Percentiles rank a stretch among this genome's conserved stretches.
Conservation (phyloP, 495 filamentous ascomycete species). For the Sabuloglossum arenarium region DNA sequence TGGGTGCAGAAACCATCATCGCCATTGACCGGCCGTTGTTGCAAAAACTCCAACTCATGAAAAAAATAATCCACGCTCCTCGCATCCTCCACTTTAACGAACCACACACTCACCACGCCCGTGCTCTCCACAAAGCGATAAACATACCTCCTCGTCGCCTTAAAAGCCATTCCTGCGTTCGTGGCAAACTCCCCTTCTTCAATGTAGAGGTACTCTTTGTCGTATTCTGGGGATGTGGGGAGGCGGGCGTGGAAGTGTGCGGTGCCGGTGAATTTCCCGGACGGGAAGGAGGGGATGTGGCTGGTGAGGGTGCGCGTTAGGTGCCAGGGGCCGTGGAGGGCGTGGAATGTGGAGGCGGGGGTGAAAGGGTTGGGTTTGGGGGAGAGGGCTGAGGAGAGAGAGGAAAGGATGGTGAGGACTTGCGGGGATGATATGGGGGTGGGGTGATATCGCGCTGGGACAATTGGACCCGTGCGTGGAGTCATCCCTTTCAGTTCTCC, state of each 20-base stretch:
- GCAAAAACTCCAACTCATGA: conserved; percentile 10
- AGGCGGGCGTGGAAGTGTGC: conserved; percentile 8
- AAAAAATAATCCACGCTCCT: conserved; percentile 13
- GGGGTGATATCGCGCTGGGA: neutral
- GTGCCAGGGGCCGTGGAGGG: conserved; percentile 9
- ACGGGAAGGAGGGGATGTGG: conserved; percentile 2
- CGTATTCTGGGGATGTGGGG: conserved; percentile 4
- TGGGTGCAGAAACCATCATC: neutral
- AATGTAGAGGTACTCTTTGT: conserved; percentile 10
- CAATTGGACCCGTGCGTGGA: neutral
- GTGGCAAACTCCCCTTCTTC: conserved; percentile 12
- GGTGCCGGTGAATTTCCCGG: conserved; percentile 9
- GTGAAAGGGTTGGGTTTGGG: neutral
- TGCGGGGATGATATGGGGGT: neutral
- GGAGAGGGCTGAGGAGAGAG: neutral
- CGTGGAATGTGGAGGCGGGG: conserved; percentile 7
- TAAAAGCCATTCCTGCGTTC: conserved; percentile 7
- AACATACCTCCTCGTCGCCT: conserved; percentile 12
- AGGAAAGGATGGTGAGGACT: neutral
- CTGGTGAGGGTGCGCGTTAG: conserved; percentile 7
- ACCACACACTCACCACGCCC: conserved; percentile 13
- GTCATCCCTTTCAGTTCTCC: conserved; percentile 7
- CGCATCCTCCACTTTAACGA: conserved; percentile 12
- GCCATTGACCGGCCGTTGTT: neutral
- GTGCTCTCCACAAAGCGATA: conserved; percentile 8